A percentile compares a stretch with the other conserved stretches of the same genome.
Conservation (phyloP, 805 yeast species). For the Wickerhamomyces tratensis region DNA sequence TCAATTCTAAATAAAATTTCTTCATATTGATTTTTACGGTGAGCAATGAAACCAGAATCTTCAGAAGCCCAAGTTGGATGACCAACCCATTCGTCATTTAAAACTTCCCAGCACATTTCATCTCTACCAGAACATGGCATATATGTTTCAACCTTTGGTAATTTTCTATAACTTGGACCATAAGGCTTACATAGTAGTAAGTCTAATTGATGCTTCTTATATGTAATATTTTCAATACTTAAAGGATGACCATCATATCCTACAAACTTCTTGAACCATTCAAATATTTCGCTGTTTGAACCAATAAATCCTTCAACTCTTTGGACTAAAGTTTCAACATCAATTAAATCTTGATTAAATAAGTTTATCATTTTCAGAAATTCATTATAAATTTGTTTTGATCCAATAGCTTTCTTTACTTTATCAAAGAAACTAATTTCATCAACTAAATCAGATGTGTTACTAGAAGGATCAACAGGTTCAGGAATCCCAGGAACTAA, state of each 20-base stretch:
- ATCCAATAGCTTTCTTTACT: slow-evolving; percentile 80
- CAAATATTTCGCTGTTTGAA: slow-evolving; percentile 63
- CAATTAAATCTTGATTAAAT: slow-evolving; percentile 86
- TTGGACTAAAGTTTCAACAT: slow-evolving; percentile 69
- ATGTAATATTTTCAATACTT: slow-evolving; percentile 76
- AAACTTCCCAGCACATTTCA: slow-evolving; percentile 98
- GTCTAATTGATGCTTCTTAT: slow-evolving; percentile 87
- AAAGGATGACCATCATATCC: slow-evolving; percentile 81
- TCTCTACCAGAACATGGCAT: slow-evolving; percentile 99
- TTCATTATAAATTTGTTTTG: slow-evolving; percentile 85
- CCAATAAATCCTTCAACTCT: slow-evolving; percentile 84
- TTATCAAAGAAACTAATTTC: slow-evolving; percentile 88
- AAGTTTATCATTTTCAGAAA: slow-evolving; percentile 81
- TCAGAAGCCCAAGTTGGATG: slow-evolving; percentile 99
- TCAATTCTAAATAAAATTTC: slow-evolving; percentile 91
- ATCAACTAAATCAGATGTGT: slow-evolving; percentile 57
- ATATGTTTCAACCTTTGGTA: slow-evolving; percentile 88
- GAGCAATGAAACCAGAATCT: slow-evolving; percentile 98
- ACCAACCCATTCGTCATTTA: slow-evolving; percentile 98
- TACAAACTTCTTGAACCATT: slow-evolving; percentile 89
- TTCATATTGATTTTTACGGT: slow-evolving; percentile 95
- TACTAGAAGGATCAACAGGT: slow-evolving; percentile 54
- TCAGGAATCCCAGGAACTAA: slow-evolving; percentile 82
- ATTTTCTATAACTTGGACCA: slow-evolving; percentile 88
- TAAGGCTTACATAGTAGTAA: slow-evolving; percentile 84